These are phyloP conservation scores for Marasmius oreades DNA, from an alignment of 1,284 basidiomycete genomes.

Conservation along the genomic window DNA sequence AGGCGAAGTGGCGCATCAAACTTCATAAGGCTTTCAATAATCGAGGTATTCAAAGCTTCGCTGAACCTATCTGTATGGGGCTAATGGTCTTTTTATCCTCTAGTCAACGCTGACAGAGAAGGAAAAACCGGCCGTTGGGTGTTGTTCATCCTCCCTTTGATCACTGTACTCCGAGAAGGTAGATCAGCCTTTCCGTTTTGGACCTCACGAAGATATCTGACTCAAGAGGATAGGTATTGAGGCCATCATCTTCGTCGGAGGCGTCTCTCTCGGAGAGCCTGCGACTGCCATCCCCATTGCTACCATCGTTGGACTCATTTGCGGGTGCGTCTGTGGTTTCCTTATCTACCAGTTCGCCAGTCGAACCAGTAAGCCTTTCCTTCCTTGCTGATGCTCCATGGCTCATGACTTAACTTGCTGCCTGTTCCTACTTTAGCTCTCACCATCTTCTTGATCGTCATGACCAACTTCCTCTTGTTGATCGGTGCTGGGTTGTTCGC, in stretches of 20 bases:
- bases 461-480: conserved; percentile 87
- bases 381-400: neutral
- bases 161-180: conserved; percentile 92
- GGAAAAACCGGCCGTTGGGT: conserved; percentile 72
- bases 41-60: neutral
- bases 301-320: conserved; percentile 77
- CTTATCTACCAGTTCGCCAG: conserved; percentile 76
- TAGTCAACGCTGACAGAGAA: conserved; percentile 26
- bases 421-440: conserved; percentile 44
- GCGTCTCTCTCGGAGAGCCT: conserved; percentile 80
- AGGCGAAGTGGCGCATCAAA: conserved; percentile 89
- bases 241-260: conserved; percentile 90
- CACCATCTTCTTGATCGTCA: conserved; percentile 80
- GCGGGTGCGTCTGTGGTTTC: conserved; percentile 67
- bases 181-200: no score
- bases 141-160: conserved; percentile 82
- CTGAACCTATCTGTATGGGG: neutral
- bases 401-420: neutral
- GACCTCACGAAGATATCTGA: no score
- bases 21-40: conserved; percentile 72
- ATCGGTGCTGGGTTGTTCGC: conserved; percentile 90
- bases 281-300: conserved; percentile 87
- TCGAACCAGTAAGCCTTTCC: conserved; percentile 52
- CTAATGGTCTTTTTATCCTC: neutral
- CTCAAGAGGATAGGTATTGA: conserved; percentile 56